phyloP scores from a whole-genome alignment of 495 filamentous ascomycete genomes.

The Aspergillus coremiiformis region DNA sequence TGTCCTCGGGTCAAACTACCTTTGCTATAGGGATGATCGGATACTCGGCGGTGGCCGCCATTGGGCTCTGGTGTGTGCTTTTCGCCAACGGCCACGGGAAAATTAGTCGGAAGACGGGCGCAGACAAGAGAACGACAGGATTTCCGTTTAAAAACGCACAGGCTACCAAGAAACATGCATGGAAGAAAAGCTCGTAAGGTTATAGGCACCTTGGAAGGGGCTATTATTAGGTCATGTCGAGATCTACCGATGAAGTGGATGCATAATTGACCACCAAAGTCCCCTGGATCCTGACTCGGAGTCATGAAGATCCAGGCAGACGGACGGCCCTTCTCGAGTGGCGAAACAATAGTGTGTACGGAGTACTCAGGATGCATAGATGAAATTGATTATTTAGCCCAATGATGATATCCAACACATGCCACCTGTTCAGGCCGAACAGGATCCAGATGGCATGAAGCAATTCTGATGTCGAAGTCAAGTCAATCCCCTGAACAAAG shows the following conservation, averaged over 20 bases:
- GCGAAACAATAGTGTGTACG: background rate
- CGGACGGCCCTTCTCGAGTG: background rate
- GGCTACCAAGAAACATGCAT: conserved; percentile 50
- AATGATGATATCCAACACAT: background rate
- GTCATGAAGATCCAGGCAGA: background rate
- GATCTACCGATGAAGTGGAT: background rate
- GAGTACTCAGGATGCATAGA: background rate
- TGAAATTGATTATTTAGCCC: background rate
- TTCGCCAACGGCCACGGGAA: conserved; percentile 59
- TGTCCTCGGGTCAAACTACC: conserved; percentile 39
- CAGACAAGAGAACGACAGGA: conserved; percentile 69
- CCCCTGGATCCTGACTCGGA: too few relatives aligned
- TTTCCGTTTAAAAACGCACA: conserved; percentile 59
- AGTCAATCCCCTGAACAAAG: too few relatives aligned
- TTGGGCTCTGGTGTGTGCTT: conserved; percentile 68
- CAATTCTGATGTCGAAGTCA: too few relatives aligned
- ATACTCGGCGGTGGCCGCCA: conserved; percentile 45
- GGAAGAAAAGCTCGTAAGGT: conserved; percentile 27
- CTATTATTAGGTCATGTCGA: background rate
- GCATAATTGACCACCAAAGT: too few relatives aligned
- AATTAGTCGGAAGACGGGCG: conserved; percentile 64
- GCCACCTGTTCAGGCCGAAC: background rate
- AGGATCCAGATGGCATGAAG: background rate
- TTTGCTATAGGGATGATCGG: conserved; percentile 50
- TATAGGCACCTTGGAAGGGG: background rate